Evolutionary conservation across 1,284 basidiomycete species (phyloP).

Genomic region (Macrocystidia cucumis): DNA sequence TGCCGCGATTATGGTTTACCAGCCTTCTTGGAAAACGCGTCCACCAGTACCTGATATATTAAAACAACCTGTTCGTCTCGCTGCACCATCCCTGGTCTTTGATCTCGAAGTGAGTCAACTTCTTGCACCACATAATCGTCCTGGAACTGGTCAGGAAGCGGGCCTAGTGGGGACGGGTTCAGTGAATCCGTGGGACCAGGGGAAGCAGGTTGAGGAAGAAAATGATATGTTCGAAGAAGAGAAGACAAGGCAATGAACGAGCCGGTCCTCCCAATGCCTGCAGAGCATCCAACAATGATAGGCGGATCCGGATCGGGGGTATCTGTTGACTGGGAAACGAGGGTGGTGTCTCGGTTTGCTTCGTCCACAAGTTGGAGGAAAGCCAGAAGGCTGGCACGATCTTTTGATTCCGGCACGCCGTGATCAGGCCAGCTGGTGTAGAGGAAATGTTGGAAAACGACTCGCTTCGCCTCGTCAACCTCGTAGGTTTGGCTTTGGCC

Average conservation of each 20-base stretch:
- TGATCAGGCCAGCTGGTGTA: slow-evolving; percentile 81
- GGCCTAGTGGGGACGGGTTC: slow-evolving; percentile 47
- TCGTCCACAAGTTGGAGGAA: slow-evolving; percentile 57
- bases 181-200: slow-evolving; percentile 21
- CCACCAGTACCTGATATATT: slow-evolving; percentile 55
- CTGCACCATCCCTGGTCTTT: slow-evolving; percentile 78
- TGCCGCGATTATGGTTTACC: too few species aligned
- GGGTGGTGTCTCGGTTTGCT: slow-evolving; percentile 42
- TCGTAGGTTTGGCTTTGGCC: slow-evolving; percentile 8
- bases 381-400: slow-evolving; percentile 47
- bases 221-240: slow-evolving; percentile 49
- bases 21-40: slow-evolving; percentile 21
- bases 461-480: slow-evolving; percentile 20
- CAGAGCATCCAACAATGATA: slow-evolving; percentile 79
- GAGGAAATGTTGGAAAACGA: slow-evolving; percentile 64
- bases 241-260: slow-evolving; percentile 79
- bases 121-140: slow-evolving; percentile 4
- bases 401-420: slow-evolving; percentile 56
- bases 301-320: slow-evolving; percentile 50
- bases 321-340: slow-evolving; percentile 18
- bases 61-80: slow-evolving; percentile 56
- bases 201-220: slow-evolving; percentile 32
- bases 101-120: slow-evolving; percentile 65
- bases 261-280: slow-evolving; percentile 88
- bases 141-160: slow-evolving; percentile 35